phyloP scores from a whole-genome alignment of 2,329 filamentous ascomycete genomes.

The Penicillium verrucosum region DNA sequence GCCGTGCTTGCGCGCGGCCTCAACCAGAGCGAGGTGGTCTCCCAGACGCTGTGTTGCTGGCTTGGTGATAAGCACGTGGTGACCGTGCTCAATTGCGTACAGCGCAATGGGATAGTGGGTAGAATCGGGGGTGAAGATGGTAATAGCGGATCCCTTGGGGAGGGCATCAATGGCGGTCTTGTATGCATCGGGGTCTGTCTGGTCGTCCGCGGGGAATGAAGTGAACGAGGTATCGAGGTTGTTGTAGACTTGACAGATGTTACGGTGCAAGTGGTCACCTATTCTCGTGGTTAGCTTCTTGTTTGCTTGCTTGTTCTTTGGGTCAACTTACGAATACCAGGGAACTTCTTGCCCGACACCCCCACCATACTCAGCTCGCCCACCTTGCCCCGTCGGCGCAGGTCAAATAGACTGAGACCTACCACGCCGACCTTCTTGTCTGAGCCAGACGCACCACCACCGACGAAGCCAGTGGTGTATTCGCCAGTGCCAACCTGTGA shows the following conservation, averaged over 20 bases:
- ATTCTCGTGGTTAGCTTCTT: slow-evolving; percentile 5
- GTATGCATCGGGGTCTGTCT: slow-evolving; percentile 74
- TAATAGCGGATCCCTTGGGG: slow-evolving; percentile 79
- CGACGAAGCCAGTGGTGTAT: slow-evolving; percentile 94
- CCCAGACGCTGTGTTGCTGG: slow-evolving; percentile 81
- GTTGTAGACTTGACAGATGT: slow-evolving; percentile 87
- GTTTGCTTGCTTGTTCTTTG: neutral
- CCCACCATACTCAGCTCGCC: slow-evolving; percentile 84
- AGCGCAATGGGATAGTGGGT: slow-evolving; percentile 90
- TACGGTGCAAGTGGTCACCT: slow-evolving; percentile 81
- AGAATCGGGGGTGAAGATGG: slow-evolving; percentile 91
- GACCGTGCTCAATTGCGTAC: slow-evolving; percentile 81
- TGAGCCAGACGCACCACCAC: slow-evolving; percentile 74
- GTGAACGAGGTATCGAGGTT: slow-evolving; percentile 80
- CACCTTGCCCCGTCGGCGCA: slow-evolving; percentile 84
- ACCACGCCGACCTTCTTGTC: slow-evolving; percentile 98
- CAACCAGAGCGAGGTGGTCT: slow-evolving; percentile 74
- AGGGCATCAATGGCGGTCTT: slow-evolving; percentile 84
- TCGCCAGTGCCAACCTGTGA: slow-evolving; percentile 80
- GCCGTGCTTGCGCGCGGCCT: slow-evolving; percentile 66
- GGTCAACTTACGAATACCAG: slow-evolving; percentile 70
- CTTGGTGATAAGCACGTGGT: slow-evolving; percentile 93
- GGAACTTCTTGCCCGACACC: slow-evolving; percentile 83
- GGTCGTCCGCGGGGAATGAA: slow-evolving; percentile 74
- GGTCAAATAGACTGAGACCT: slow-evolving; percentile 82